Evolutionary conservation across 352 stramenopile species (phyloP).

Genomic region (Phytophthora foliorum): DNA sequence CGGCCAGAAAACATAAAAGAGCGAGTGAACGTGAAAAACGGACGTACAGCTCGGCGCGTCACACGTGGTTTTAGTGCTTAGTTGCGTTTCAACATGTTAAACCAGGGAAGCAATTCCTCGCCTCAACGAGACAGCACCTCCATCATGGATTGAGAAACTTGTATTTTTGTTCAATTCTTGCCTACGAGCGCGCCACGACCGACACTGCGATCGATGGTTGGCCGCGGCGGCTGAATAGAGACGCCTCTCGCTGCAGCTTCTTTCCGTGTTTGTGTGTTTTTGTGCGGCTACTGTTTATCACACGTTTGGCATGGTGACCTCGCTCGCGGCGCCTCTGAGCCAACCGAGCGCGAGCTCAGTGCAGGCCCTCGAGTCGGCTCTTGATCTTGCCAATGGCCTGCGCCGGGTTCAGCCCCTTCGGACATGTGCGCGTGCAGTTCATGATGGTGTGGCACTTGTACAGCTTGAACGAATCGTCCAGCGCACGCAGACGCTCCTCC

Average conservation of each 20-base stretch:
- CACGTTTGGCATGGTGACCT: conserved; percentile 18
- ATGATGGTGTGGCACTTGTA: conserved; percentile 99
- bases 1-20: too few species aligned
- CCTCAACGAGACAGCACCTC: background rate
- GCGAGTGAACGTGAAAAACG: conserved; percentile 15
- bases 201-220: conserved; percentile 36
- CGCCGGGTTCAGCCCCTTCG: conserved; percentile 99
- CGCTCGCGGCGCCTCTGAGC: background rate
- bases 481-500: conserved; percentile 93
- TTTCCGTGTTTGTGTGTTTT: conserved; percentile 22
- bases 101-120: conserved; percentile 6
- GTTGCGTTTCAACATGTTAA: conserved; percentile 32
- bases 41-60: conserved; percentile 35
- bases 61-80: too few species aligned
- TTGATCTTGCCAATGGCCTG: conserved; percentile 99
- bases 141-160: conserved; percentile 20
- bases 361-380: conserved; percentile 91
- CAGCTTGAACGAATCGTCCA: conserved; percentile 99
- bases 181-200: conserved; percentile 9
- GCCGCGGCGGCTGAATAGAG: conserved; percentile 20
- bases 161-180: conserved; percentile 39
- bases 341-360: conserved; percentile 51
- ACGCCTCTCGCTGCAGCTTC: conserved; percentile 33
- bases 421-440: conserved; percentile 99
- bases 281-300: conserved; percentile 32